These are phyloP conservation scores for Hypoxylon fuscum DNA, from an alignment of 495 filamentous ascomycete species.

Conservation along the genomic window DNA sequence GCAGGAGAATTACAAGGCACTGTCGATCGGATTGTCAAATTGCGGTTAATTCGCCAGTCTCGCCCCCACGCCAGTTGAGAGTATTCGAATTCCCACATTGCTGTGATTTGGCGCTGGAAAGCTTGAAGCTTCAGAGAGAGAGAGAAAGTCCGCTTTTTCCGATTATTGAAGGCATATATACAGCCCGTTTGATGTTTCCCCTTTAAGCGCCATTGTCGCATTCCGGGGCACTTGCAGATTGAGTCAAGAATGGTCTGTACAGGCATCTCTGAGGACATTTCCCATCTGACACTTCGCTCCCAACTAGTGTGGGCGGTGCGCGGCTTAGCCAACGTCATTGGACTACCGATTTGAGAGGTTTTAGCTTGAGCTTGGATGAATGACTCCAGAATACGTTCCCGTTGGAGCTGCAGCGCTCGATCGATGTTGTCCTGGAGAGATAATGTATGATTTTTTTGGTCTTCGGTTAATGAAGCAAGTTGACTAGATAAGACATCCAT, in stretches of 20 bases:
- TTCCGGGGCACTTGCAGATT: slow-evolving; percentile 9
- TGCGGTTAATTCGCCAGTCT: slow-evolving; percentile 8
- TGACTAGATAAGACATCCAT: background rate
- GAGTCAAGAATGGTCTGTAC: background rate
- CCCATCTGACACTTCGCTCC: background rate
- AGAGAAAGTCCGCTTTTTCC: slow-evolving; percentile 1
- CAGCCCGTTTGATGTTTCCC: slow-evolving; percentile 4
- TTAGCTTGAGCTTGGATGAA: background rate
- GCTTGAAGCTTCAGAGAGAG: background rate
- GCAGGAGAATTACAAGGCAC: slow-evolving; percentile 1
- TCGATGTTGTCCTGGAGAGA: slow-evolving; percentile 2
- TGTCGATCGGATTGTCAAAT: slow-evolving; percentile 7
- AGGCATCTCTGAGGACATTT: background rate
- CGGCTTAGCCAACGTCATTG: background rate
- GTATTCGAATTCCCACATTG: slow-evolving; percentile 2
- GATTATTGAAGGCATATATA: slow-evolving; percentile 8
- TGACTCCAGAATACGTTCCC: background rate
- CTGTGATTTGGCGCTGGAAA: slow-evolving; percentile 2
- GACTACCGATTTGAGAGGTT: no score
- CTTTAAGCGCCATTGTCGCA: background rate
- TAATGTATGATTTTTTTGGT: background rate
- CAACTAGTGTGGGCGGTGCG: background rate
- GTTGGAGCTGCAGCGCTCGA: background rate
- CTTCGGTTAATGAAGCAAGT: background rate
- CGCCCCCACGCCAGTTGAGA: background rate